These are phyloP conservation scores for Manihot esculenta DNA, from an alignment of 441 rosid genomes.

Conservation along the genomic window DNA sequence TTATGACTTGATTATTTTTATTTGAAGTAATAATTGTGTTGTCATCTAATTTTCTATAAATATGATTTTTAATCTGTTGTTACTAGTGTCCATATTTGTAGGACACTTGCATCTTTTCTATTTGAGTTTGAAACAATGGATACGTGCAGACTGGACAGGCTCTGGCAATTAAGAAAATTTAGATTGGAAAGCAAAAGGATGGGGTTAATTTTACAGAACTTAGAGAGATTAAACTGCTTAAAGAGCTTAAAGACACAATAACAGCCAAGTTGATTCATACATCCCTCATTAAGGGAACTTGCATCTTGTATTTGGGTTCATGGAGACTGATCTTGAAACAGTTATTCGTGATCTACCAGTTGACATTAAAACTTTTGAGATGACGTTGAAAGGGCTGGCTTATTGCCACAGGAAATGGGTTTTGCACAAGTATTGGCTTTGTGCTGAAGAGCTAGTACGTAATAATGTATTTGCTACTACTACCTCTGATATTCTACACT, in stretches of 20 bases:
- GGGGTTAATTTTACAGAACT: constrained; percentile 90
- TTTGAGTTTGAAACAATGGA: neutral
- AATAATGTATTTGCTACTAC: constrained; percentile 21
- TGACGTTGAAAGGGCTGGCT: no score
- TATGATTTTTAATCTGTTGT: neutral
- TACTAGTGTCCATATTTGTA: neutral
- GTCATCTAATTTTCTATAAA: neutral
- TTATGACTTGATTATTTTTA: neutral
- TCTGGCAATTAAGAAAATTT: constrained; percentile 91
- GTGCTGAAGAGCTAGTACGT: constrained; percentile 7
- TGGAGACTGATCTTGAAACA: constrained; percentile 98
- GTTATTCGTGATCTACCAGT: constrained; percentile 86
- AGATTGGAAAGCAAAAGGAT: constrained; percentile 91
- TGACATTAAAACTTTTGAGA: no score
- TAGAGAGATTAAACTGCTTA: constrained; percentile 89
- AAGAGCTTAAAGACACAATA: constrained; percentile 82
- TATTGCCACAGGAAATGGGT: constrained; percentile 91
- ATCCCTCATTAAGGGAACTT: constrained; percentile 86
- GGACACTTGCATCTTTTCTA: neutral
- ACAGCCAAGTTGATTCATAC: constrained; percentile 82
- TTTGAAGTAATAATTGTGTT: neutral
- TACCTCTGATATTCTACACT: constrained; percentile 6
- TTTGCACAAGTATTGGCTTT: constrained; percentile 63
- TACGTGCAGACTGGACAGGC: constrained; percentile 64
- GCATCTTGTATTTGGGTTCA: constrained; percentile 95